Evolutionary conservation across 1,284 basidiomycete genomes (phyloP).

Genomic region (Ceratobasidium sp.): DNA sequence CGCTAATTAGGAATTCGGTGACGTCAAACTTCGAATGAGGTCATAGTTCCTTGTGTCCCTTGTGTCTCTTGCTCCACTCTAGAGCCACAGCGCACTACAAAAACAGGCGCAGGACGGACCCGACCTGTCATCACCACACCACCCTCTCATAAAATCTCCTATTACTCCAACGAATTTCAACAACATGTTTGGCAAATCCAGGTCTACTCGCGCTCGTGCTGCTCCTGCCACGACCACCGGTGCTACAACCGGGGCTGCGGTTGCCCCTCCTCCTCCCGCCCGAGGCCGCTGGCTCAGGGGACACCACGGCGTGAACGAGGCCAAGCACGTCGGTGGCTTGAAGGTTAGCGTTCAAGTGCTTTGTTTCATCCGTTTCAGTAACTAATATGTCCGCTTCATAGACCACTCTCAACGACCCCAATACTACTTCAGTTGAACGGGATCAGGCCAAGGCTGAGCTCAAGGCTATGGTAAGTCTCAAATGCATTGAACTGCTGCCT

Average conservation of each 20-base stretch:
- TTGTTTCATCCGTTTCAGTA: neutral
- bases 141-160: slow-evolving; percentile 7
- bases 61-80: slow-evolving; percentile 13
- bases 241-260: neutral
- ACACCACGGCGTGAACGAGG: slow-evolving; percentile 18
- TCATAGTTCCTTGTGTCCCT: neutral
- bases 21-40: slow-evolving; percentile 9
- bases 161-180: neutral
- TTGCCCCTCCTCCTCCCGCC: slow-evolving; percentile 6
- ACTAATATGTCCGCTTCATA: neutral
- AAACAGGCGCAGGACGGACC: neutral
- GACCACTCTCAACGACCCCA: slow-evolving; percentile 25
- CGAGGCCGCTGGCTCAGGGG: slow-evolving; percentile 36
- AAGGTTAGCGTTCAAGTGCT: neutral
- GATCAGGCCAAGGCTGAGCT: slow-evolving; percentile 34
- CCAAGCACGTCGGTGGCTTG: slow-evolving; percentile 11
- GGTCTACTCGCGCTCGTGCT: slow-evolving; percentile 13
- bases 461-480: slow-evolving; percentile 21
- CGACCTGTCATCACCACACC: slow-evolving; percentile 3
- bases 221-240: neutral
- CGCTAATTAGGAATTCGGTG: neutral
- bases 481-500: neutral
- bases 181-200: slow-evolving; percentile 26
- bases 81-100: neutral
- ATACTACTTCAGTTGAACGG: slow-evolving; percentile 15